A percentile compares a stretch with the other conserved stretches of the same genome.
Conservation (phyloP, 805 yeast species). For the Starmera dryadoides region DNA sequence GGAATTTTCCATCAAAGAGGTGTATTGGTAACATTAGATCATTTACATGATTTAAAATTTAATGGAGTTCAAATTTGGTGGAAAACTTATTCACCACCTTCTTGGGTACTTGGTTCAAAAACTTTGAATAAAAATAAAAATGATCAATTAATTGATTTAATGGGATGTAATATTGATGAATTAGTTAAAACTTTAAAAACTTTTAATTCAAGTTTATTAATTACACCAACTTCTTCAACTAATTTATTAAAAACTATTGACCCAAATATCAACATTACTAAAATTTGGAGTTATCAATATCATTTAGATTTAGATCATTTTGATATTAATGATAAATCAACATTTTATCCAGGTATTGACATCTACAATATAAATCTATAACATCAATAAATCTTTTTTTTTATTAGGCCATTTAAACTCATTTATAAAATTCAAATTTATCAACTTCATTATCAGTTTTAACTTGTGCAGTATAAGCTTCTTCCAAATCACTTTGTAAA, state of each 20-base stretch:
- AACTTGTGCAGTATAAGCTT: slow-evolving; percentile 95
- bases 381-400: neutral
- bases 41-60: slow-evolving; percentile 22
- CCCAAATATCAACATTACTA: slow-evolving; percentile 6
- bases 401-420: neutral
- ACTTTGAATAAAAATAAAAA: slow-evolving; percentile 13
- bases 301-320: slow-evolving; percentile 76
- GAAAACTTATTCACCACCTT: slow-evolving; percentile 92
- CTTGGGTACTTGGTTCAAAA: slow-evolving; percentile 54
- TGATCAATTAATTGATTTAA: slow-evolving; percentile 33
- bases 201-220: slow-evolving; percentile 9
- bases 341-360: slow-evolving; percentile 58
- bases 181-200: slow-evolving; percentile 17
- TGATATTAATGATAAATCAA: slow-evolving; percentile 37
- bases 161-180: slow-evolving; percentile 32
- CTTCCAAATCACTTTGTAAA: slow-evolving; percentile 92
- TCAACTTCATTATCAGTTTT: slow-evolving; percentile 93
- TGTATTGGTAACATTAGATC: slow-evolving; percentile 55
- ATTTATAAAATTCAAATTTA: slow-evolving; percentile 96
- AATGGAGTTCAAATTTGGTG: slow-evolving; percentile 65
- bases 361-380: slow-evolving; percentile 32
- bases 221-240: slow-evolving; percentile 19
- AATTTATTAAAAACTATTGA: slow-evolving; percentile 9
- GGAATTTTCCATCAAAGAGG: slow-evolving; percentile 92
- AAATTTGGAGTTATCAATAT: slow-evolving; percentile 28